Evolutionary conservation across 352 stramenopile species (phyloP).

Genomic region (Aphanomyces euteiches): DNA sequence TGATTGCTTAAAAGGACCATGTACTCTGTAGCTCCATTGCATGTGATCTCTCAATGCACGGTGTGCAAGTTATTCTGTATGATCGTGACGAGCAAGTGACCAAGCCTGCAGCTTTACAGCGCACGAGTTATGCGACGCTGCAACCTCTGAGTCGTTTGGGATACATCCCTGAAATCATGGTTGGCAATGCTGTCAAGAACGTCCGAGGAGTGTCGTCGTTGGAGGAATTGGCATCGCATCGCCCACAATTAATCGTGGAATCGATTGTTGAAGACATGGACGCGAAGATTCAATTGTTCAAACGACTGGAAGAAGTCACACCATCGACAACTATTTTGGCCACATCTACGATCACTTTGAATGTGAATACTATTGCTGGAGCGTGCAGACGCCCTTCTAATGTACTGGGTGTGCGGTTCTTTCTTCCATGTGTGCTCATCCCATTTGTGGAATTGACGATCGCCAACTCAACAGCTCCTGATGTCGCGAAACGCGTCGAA

Average conservation of each 20-base stretch:
- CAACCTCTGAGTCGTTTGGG: slow-evolving; percentile 66
- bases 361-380: slow-evolving; percentile 44
- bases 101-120: slow-evolving; percentile 34
- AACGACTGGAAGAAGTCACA: slow-evolving; percentile 50
- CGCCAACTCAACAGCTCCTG: slow-evolving; percentile 39
- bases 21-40: slow-evolving; percentile 46
- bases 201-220: slow-evolving; percentile 49
- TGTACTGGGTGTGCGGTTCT: slow-evolving; percentile 68
- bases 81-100: slow-evolving; percentile 49
- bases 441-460: slow-evolving; percentile 57
- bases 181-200: slow-evolving; percentile 53
- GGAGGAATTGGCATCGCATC: slow-evolving; percentile 43
- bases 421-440: slow-evolving; percentile 64
- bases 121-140: slow-evolving; percentile 41
- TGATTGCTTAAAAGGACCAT: not conserved
- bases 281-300: slow-evolving; percentile 59
- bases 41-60: slow-evolving; percentile 62
- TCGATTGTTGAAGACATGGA: slow-evolving; percentile 61
- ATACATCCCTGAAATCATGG: slow-evolving; percentile 74
- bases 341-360: slow-evolving; percentile 60
- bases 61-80: slow-evolving; percentile 53
- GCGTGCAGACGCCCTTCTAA: slow-evolving; percentile 44
- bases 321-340: slow-evolving; percentile 52
- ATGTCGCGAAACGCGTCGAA: slow-evolving; percentile 46
- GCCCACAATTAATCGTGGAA: slow-evolving; percentile 50